phyloP scores from a whole-genome alignment of 2,329 filamentous ascomycete species.

The Sporothrix pallida region DNA sequence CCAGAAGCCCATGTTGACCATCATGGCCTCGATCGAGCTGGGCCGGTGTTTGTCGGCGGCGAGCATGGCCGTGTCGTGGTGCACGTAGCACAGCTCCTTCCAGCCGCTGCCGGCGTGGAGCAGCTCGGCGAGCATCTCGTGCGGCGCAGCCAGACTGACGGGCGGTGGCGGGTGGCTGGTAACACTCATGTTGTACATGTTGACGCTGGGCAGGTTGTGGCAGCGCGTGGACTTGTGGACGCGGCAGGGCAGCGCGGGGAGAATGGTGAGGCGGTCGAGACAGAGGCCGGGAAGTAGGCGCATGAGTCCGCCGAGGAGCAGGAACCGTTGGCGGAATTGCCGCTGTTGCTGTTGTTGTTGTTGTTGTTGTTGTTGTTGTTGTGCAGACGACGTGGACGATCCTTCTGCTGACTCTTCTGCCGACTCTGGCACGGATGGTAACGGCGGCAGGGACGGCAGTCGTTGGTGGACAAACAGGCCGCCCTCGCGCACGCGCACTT shows the following conservation, averaged over 20 bases:
- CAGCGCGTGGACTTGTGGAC: slow-evolving; percentile 35
- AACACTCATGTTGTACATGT: slow-evolving; percentile 34
- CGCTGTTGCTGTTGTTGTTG: slow-evolving; percentile 12
- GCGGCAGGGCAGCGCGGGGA: slow-evolving; percentile 37
- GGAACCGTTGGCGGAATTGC: slow-evolving; percentile 30
- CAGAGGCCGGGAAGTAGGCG: slow-evolving; percentile 38
- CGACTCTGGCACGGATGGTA: not conserved
- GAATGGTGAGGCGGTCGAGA: slow-evolving; percentile 38
- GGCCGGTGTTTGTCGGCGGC: slow-evolving; percentile 32
- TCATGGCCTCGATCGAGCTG: slow-evolving; percentile 39
- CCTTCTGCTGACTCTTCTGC: not conserved
- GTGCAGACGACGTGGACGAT: not conserved
- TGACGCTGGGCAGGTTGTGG: slow-evolving; percentile 30
- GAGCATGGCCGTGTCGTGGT: slow-evolving; percentile 37
- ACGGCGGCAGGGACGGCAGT: not conserved
- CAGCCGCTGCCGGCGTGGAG: slow-evolving; percentile 36
- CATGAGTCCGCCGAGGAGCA: slow-evolving; percentile 38
- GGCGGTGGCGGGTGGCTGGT: slow-evolving; percentile 28
- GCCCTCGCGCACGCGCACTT: slow-evolving; percentile 38
- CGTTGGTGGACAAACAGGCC: slow-evolving; percentile 33
- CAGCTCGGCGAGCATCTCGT: slow-evolving; percentile 38
- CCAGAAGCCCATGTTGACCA: slow-evolving; percentile 40
- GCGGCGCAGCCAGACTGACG: slow-evolving; percentile 25
- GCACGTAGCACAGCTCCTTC: slow-evolving; percentile 40
- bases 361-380: slow-evolving; percentile 17